phyloP scores from a whole-genome alignment of 306 rosid species.

The Oemleria cerasiformis region DNA sequence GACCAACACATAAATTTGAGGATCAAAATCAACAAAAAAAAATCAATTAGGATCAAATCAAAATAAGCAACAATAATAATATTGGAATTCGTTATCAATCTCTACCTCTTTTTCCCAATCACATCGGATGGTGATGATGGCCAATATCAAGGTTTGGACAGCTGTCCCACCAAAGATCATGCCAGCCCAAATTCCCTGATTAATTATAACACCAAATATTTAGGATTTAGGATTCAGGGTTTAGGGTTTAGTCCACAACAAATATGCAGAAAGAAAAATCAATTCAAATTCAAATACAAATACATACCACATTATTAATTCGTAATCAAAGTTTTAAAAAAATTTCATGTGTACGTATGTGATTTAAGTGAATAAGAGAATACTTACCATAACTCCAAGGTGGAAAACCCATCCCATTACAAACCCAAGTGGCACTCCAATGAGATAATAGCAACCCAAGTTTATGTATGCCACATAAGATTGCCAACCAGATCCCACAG shows the following conservation, averaged over 20 bases:
- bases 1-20: not conserved
- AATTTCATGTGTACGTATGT: no score
- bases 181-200: constrained; percentile 68
- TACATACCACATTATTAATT: no score
- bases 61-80: not conserved
- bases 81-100: not conserved
- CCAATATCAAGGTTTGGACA: constrained; percentile 51
- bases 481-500: constrained; percentile 95
- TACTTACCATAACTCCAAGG: constrained; percentile 68
- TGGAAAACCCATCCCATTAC: constrained; percentile 66
- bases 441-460: constrained; percentile 70
- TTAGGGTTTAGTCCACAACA: not conserved
- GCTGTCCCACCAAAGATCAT: constrained; percentile 70
- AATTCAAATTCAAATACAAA: no score
- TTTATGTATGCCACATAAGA: constrained; percentile 80
- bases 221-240: not conserved
- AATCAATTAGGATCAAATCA: not conserved
- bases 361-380: not conserved
- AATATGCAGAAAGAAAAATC: no score
- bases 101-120: constrained; percentile 69
- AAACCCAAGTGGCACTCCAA: constrained; percentile 76
- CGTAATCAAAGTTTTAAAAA: no score
- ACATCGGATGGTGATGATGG: constrained; percentile 45
- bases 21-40: not conserved
- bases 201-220: not conserved